Evolutionary conservation across 129 eudicot genomes (phyloP), one percentile per base, ranked within the genome.

Genomic region (Dittrichia graveolens): DNA sequence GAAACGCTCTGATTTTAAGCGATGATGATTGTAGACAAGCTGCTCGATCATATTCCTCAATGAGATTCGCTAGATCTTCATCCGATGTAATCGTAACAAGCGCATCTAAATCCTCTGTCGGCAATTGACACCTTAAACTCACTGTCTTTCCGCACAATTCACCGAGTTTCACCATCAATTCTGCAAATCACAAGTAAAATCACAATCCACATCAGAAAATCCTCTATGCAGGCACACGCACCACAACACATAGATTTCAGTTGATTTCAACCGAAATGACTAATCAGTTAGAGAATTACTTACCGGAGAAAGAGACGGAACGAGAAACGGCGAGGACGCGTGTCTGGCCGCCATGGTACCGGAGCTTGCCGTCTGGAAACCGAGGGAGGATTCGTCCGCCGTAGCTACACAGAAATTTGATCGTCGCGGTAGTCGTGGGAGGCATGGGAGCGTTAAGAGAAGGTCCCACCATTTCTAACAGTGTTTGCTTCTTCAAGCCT

Each of bases 301-400:
- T 4, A 94, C 98, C 98, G 10, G 91, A 16, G 14, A 87, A 90
- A 0, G 93, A 80, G 65, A 88, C 74, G 80, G 98, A 84, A 54
- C 91, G 84, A 48, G 37, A 46, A 53, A 94, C 97, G 68, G 98
- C 77, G 39, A 94, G 97, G 71, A 94, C 85, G 16, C 98, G 96
- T 16, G 98, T 94, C 37, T 94, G 89, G 68, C 98, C 98, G 35
- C 98, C 98, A 15, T 87, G 89, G 72, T 94, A 94, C 38, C 98
- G 91, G 76, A 94, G 97, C 68, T 87, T 94, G 74, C 93, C 98
- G 79, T 94, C 98, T 39, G 98, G 89, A 64, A 85, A 75, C 70
- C 98, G 92, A 14, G 98, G 98, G 57, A 90, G 78, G 52, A 94
- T 94, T 45, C 87, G 84, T 58, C 98, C 98, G 62, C 98, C 98